Evolutionary conservation across 371 early-diverging fungal genomes (phyloP).

Genomic region (Entomophthora muscae): DNA sequence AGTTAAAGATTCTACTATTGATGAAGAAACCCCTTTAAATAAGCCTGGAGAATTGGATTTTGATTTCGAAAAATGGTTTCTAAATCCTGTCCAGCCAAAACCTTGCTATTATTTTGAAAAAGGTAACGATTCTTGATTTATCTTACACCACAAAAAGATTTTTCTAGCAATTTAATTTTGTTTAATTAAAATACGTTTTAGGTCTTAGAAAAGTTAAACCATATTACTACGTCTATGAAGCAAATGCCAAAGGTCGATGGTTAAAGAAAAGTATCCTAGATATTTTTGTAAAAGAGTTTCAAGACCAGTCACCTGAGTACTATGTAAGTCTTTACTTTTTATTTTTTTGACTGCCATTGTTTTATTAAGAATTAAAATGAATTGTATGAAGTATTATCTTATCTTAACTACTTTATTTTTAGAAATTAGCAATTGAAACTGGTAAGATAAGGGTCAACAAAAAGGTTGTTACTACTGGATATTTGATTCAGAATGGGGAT

Average conservation of each 20-base stretch:
- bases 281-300: constrained; percentile 68
- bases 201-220: constrained; percentile 66
- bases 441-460: constrained; percentile 70
- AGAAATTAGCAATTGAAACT: constrained; percentile 52
- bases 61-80: not conserved
- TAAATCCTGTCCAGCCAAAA: not conserved
- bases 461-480: constrained; percentile 23
- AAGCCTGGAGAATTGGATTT: not conserved
- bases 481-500: constrained; percentile 47
- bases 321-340: constrained; percentile 49
- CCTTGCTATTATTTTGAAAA: not conserved
- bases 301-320: constrained; percentile 57
- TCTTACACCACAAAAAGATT: too few relatives aligned
- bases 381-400: not conserved
- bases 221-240: constrained; percentile 58
- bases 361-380: too few relatives aligned
- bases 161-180: not conserved
- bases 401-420: not conserved
- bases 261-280: constrained; percentile 46
- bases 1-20: too few relatives aligned
- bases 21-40: too few relatives aligned
- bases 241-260: constrained; percentile 89
- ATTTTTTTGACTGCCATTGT: not conserved
- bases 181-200: constrained; percentile 9
- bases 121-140: not conserved